Base-by-base conservation (phyloP, 2,329 filamentous ascomycete genomes). In the Claviceps cyperi region DNA sequence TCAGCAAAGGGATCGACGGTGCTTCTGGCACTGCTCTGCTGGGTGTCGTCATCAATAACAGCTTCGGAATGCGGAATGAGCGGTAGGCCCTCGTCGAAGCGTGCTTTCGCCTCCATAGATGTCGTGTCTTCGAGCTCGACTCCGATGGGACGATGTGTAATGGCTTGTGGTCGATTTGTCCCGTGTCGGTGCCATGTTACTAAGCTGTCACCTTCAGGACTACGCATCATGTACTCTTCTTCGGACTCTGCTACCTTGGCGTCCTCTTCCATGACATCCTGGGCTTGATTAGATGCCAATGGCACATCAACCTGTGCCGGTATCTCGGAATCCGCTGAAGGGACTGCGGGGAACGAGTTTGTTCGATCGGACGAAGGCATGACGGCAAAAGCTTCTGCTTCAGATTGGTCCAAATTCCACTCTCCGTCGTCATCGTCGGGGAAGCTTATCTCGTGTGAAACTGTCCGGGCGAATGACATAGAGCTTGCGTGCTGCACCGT, bases 1-100 rank as follows among this genome's bases (percentile, higher is more conserved):
- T 71, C 68, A 7, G 63, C 64, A 57, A 76, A 75, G 19, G 64
- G 57, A 50, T 64, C 62, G n/a, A 52, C 52, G 43, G 44, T 44
- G 43, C 47, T 35, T 47, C 38, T 39, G 62, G 60, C 4, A 55
- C 52, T 40, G 66, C 56, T 2, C 47, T 48, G 24, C 17, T 50
- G 14, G 43, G 35, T 41, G 7, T 41, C 22, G 32, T 52, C 21
- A 21, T 55, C 35, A 6, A 38, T 40, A 48, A 50, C 40, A 1
- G 52, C 38, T 3, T 52, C 47, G 2, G 60, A 50, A 46, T 68
- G 62, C 19, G 71, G 69, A 57, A 79, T 78, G 52, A 88, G 64
- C 1, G 83, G 83, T 4, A 87, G 52, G 0, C 83, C 83, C 65
- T 88, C 84, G 51, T 85, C 82, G 54, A 75, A 87, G 43, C 83